Percentiles rank a stretch among this genome's conserved stretches.
Evolutionary conservation across 1,284 basidiomycete species (phyloP).

Genomic region (Moesziomyces sp.): DNA sequence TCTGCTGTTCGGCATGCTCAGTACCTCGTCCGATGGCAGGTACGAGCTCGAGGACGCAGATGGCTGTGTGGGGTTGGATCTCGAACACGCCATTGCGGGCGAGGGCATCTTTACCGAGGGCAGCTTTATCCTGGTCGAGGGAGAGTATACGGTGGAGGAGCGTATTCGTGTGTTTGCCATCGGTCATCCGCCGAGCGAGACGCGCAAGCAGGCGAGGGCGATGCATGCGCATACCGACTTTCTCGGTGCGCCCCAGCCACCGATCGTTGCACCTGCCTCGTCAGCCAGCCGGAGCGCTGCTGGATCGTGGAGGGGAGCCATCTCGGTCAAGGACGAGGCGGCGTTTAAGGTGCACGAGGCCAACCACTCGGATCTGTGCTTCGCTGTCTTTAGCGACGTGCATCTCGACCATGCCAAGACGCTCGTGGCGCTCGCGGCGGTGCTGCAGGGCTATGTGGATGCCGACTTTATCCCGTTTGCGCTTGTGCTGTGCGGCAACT

Average conservation of each 20-base stretch:
- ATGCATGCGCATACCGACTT: slow-evolving; percentile 70
- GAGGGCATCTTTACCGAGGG: slow-evolving; percentile 98
- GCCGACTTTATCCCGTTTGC: slow-evolving; percentile 81
- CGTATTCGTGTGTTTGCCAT: slow-evolving; percentile 89
- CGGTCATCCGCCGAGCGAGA: slow-evolving; percentile 83
- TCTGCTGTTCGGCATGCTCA: slow-evolving; percentile 91
- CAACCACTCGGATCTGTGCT: slow-evolving; percentile 71
- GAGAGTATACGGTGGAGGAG: slow-evolving; percentile 92
- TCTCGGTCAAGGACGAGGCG: slow-evolving; percentile 92
- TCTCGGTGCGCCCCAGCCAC: slow-evolving; percentile 74
- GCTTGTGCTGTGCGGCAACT: slow-evolving; percentile 94
- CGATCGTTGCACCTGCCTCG: slow-evolving; percentile 6
- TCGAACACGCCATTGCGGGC: slow-evolving; percentile 83
- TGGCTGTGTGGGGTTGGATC: slow-evolving; percentile 87
- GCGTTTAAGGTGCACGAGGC: slow-evolving; percentile 67
- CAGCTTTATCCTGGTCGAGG: slow-evolving; percentile 92
- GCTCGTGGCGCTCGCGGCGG: slow-evolving; percentile 79
- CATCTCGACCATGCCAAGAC: slow-evolving; percentile 92
- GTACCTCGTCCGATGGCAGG: slow-evolving; percentile 87
- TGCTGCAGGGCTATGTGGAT: slow-evolving; percentile 92
- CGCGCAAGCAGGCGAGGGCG: slow-evolving; percentile 43
- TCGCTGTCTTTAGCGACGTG: slow-evolving; percentile 94
- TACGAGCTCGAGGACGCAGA: slow-evolving; percentile 94
- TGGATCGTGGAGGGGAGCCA: slow-evolving; percentile 73
- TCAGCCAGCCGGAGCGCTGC: slow-evolving; percentile 9